These are phyloP conservation scores for Leishmania gerbilli DNA, from an alignment of 208 protist genomes.

Conservation along the genomic window DNA sequence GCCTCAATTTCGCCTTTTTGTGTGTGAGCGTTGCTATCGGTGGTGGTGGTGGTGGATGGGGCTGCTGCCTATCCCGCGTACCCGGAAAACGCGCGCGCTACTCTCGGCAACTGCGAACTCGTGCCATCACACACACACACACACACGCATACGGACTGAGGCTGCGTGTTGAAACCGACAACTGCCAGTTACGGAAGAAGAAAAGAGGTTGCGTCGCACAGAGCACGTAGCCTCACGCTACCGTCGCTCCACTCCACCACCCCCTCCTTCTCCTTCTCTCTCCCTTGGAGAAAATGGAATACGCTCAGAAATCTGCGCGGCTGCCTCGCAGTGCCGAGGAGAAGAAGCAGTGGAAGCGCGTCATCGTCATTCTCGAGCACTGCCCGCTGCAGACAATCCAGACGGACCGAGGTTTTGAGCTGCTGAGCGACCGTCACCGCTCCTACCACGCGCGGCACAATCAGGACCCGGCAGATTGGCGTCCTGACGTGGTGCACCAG, in stretches of 20 bases:
- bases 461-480: slow-evolving; percentile 93
- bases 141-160: neutral
- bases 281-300: slow-evolving; percentile 59
- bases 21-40: neutral
- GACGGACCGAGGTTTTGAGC: slow-evolving; percentile 94
- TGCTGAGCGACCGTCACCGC: slow-evolving; percentile 98
- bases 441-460: slow-evolving; percentile 94
- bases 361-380: slow-evolving; percentile 96
- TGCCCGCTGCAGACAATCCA: slow-evolving; percentile 94
- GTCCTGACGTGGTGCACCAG: slow-evolving; percentile 99
- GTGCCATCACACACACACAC: neutral
- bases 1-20: neutral
- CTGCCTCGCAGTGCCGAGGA: slow-evolving; percentile 88
- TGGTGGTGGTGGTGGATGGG: no score
- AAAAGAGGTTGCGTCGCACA: neutral
- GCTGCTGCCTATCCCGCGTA: neutral
- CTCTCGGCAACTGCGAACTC: neutral
- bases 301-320: slow-evolving; percentile 77
- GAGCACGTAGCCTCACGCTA: neutral
- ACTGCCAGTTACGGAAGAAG: neutral
- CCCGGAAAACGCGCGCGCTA: neutral
- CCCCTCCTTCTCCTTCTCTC: neutral
- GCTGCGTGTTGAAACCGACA: neutral
- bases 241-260: neutral
- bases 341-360: slow-evolving; percentile 84